Percentiles rank a stretch among this genome's conserved stretches.
Evolutionary conservation across 306 rosid genomes (phyloP).

Genomic region (Begonia loranthoides): DNA sequence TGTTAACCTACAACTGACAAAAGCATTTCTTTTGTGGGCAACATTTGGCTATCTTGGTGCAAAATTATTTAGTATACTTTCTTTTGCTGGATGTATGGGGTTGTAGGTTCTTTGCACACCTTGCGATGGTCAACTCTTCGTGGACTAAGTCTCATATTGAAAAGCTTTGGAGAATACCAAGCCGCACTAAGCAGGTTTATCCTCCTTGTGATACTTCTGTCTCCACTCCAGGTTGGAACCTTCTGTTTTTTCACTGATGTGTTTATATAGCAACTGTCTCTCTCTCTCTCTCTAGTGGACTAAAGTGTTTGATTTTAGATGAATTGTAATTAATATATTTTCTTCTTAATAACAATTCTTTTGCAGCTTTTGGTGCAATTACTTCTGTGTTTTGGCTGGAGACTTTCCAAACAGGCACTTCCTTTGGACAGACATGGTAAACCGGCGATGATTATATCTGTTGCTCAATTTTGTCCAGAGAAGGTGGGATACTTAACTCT

Average conservation of each 20-base stretch:
- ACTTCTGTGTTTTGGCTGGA: conserved; percentile 16
- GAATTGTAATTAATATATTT: no score
- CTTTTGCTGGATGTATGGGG: conserved; percentile 71
- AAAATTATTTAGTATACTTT: conserved; percentile 62
- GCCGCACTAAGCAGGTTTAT: conserved; percentile 64
- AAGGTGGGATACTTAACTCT: conserved; percentile 92
- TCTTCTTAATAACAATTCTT: neutral
- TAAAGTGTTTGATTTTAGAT: no score
- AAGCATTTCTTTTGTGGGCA: conserved; percentile 35
- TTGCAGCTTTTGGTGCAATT: conserved; percentile 10
- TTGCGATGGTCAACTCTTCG: conserved; percentile 92
- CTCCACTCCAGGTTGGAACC: conserved; percentile 67
- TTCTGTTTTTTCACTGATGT: conserved; percentile 8
- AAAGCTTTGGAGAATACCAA: conserved; percentile 64
- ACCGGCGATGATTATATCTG: conserved; percentile 51
- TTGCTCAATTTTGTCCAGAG: conserved; percentile 97
- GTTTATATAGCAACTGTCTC: no score
- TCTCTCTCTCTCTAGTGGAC: no score
- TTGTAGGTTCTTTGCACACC: conserved; percentile 78
- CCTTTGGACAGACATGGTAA: conserved; percentile 60
- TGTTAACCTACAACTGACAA: no score
- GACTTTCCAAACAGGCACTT: conserved; percentile 42
- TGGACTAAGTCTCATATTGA: conserved; percentile 85
- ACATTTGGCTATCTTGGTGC: conserved; percentile 68
- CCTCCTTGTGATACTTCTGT: conserved; percentile 96